These are phyloP conservation scores for Aspergillus aculeatinus DNA, from an alignment of 2,329 filamentous ascomycete species.

Conservation along the genomic window DNA sequence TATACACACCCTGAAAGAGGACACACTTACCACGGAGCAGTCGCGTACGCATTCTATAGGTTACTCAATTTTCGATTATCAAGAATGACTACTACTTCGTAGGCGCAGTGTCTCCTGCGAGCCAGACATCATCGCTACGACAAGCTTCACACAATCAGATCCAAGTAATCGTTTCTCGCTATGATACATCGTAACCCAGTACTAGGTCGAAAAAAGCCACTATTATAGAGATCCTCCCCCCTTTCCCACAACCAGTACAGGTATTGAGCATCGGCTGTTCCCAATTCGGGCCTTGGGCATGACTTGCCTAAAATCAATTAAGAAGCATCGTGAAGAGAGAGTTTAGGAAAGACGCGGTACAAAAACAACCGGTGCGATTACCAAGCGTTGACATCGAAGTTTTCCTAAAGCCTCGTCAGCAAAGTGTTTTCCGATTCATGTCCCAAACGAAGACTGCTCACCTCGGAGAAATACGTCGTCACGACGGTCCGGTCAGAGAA, in stretches of 20 bases:
- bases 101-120: too few species aligned
- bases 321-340: constrained; percentile 7
- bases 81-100: too few species aligned
- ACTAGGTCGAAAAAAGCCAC: background rate
- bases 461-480: constrained; percentile 93
- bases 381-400: constrained; percentile 90
- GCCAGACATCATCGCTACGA: background rate
- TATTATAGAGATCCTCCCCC: background rate
- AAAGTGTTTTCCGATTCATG: too few species aligned
- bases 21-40: too few species aligned
- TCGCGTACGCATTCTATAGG: too few species aligned
- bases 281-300: background rate
- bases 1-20: too few species aligned
- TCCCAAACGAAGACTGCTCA: constrained; percentile 40
- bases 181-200: constrained; percentile 22
- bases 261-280: constrained; percentile 6
- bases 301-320: background rate
- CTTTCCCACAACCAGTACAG: background rate
- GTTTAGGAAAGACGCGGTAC: background rate
- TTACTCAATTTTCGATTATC: too few species aligned
- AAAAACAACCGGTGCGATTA: constrained; percentile 45
- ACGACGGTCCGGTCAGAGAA: constrained; percentile 97
- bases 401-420: constrained; percentile 62
- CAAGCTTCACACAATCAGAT: background rate
- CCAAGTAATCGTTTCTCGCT: constrained; percentile 14